Base-by-base conservation (phyloP, 2,329 filamentous ascomycete genomes). In the Colletotrichum sp. region DNA sequence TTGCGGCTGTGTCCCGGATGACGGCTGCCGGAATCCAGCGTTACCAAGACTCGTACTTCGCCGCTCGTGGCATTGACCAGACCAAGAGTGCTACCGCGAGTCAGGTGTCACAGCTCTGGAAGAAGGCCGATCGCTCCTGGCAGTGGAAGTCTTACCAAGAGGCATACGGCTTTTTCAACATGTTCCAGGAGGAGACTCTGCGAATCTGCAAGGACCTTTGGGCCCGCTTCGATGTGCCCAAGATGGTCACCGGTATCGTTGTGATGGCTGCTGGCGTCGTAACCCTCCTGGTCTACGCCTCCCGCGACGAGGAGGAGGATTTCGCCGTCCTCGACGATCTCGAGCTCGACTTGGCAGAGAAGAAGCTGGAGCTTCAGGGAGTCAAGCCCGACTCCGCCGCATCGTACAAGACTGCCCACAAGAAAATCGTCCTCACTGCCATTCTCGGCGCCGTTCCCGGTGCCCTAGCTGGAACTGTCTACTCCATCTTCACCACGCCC, bases 151-250 rank as follows among this genome's bases (percentile, higher is more conserved):
- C 79, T n/a, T 87, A 84, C 83, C 80, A 81, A 75, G 85, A 86
- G 9, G 82, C 87, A 0, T 92, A 91, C 79, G 78, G 89, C 4
- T 90, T 93, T 1, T 96, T 95, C 81, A 86, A 89, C 18, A 87
- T 89, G 13, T 99, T 98, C 82, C 96, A 98, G 83, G 88, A 88
- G 34, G 92, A 95, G 81, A 98, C 94, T 1, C 88, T 99, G 60
- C 89, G 89, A 32, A 90, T 96, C 14, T 99, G 95, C 86, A 95
- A 96, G 82, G 90, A 90, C 52, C 87, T 99, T 18, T 99, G 97
- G 97, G 96, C 97, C 26, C 92, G 95, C 43, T 99, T 99, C 79
- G 95, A 99, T 83, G 89, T 98, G 24, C 89, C 92, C 3, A 95
- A 94, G 82, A 99, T 99, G 96, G 81, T 94, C 16, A 89, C 94